Evolutionary conservation across 2,329 filamentous ascomycete species (phyloP), one percentile per base, ranked within the genome.

Genomic region (Monosporascus sp.): DNA sequence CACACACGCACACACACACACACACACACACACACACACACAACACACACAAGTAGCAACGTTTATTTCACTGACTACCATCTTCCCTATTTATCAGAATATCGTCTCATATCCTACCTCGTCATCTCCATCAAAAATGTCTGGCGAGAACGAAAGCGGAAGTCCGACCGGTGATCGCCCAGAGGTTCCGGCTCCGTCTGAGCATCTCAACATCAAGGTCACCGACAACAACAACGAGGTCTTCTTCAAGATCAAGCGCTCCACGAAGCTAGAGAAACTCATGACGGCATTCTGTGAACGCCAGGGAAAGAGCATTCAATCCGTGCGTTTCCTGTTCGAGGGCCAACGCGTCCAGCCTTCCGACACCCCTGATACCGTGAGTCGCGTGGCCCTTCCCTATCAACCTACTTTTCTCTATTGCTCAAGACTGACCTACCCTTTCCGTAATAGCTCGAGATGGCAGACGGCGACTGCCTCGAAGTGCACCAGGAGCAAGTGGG

Each of bases 141-240:
- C 77, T 51, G 74, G 76, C 56, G 75, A 78, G 63, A 73, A 78
- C 60, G 75, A 82, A 54, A 75, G 76, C 57, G 76, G 76, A 59
- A 72, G 73, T 62, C 75, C 76, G 51, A 65, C 66, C 50, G 71
- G 70, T 42, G 70, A 70, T 57, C 70, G 70, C 51, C 65, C 61
- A 49, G 68, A 74, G 50, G 71, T 71, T 25, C 70, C 74, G 31
- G 66, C 73, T 50, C 74, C 77, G 52, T 77, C 77, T 31, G 93
- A 97, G 74, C 94, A 99, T 72, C 79, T 99, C 5, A 99, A 99
- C 76, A 97, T 99, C 76, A 99, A 99, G 72, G 94, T 99, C 15
- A 97, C 94, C 0, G 94, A 99, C 65, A 97, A 96, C 77, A 97
- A 97, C 77, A 99, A 99, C 71, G 94, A 99, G 70, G 93, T 99